Evolutionary conservation across 2,329 filamentous ascomycete genomes (phyloP).

Genomic region (Paraphoma chrysanthemicola): DNA sequence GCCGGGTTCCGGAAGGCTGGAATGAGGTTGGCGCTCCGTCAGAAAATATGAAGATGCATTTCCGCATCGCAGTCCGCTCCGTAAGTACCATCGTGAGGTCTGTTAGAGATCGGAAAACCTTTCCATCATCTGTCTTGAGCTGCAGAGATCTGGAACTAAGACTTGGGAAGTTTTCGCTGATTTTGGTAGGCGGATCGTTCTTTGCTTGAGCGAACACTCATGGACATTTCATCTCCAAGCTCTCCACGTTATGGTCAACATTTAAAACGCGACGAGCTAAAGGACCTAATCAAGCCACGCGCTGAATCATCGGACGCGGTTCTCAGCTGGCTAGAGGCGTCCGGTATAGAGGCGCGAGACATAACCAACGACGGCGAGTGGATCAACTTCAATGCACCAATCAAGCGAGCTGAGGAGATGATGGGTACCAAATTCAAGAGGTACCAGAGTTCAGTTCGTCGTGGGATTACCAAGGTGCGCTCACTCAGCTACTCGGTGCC

Average conservation of each 20-base stretch:
- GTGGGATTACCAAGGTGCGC: constrained; percentile 57
- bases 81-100: constrained; percentile 28
- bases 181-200: constrained; percentile 55
- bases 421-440: constrained; percentile 65
- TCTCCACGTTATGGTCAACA: constrained; percentile 67
- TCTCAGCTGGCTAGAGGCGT: constrained; percentile 61
- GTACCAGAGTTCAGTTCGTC: constrained; percentile 58
- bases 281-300: constrained; percentile 60
- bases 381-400: constrained; percentile 65
- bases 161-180: constrained; percentile 16
- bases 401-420: constrained; percentile 61
- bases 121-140: background rate
- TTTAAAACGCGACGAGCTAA: constrained; percentile 66
- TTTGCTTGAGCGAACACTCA: constrained; percentile 64
- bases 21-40: constrained; percentile 41
- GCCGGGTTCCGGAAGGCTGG: constrained; percentile 46
- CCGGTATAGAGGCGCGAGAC: constrained; percentile 54
- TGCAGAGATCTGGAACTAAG: background rate
- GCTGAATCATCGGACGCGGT: constrained; percentile 58
- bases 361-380: constrained; percentile 65
- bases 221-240: constrained; percentile 68
- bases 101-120: background rate
- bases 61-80: constrained; percentile 49
- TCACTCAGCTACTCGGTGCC: constrained; percentile 69
- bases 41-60: constrained; percentile 41